Evolutionary conservation across 768 basidiomycete genomes (phyloP), one percentile per base, ranked within the genome.

Genomic region (Mycena epipterygia): DNA sequence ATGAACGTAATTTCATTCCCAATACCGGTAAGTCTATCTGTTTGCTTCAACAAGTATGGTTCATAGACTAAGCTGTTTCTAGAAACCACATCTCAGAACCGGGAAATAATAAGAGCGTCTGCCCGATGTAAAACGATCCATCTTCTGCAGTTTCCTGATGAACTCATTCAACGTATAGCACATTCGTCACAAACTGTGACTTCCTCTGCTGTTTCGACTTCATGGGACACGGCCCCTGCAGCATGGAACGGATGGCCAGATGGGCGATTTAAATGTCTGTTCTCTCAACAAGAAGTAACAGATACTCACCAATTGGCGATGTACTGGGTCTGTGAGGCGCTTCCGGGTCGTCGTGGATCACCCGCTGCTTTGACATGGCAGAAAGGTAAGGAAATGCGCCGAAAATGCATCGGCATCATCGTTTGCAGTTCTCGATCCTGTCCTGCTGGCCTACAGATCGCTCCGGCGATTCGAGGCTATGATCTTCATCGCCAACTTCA

Each of bases 211-310:
- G n/a, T n/a, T n/a, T n/a, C n/a, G n/a, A n/a, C n/a, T n/a, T n/a
- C n/a, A n/a, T n/a, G n/a, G n/a, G n/a, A n/a, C n/a, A n/a, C n/a
- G n/a, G n/a, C 59, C 6, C 59, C 59, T 8, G 27, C 42, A 42
- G 29, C 27, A 16, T 64, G 63, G 63, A 52, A 64, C 27, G 63
- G 63, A 17, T 64, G 63, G 63, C 63, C 63, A 21, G 41, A 64
- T 17, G 51, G 62, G 11, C 35, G 39, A 1, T 53, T 64, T 23
- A 49, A 53, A 39, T 53, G 35, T 9, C 21, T 41, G 5, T 56
- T 64, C 27, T n/a, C 63, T n/a, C 19, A 29, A 0, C 63, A 64
- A 29, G 37, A 56, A 8, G 52, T 64, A 6, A 21, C 7, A 3
- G 52, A 55, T 16, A 64, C 63, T 5, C 29, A 53, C 39, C 21